Evolutionary conservation across 106 monocot genomes (phyloP), one percentile per base, ranked within the genome.

Genomic region (Allium fistulosum): DNA sequence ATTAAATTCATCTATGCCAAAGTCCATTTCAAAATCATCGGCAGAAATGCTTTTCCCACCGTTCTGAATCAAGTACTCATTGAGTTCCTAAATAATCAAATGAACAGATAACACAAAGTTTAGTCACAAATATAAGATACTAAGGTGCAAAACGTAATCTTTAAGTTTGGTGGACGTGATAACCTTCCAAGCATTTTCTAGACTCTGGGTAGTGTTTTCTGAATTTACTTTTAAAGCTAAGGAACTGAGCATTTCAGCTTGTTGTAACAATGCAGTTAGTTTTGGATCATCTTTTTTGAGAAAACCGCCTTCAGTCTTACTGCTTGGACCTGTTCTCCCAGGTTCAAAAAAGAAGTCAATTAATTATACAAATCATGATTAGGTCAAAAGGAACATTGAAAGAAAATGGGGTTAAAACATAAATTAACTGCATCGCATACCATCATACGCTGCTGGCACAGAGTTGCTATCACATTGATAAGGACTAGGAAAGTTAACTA

Each of bases 101-200:
- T 60, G 6, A 26, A 26, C 66, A 9, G 52, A 57, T 15, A 28
- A 8, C 26, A 66, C 13, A 0, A 13, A 17, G 6, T 18, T 8
- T 37, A 48, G 22, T 59, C 18, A 11, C 16, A 66, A 66, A 7
- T 7, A 18, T 66, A 26, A 27, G 22, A n/a, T 22, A 48, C 5
- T 37, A 5, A 37, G 37, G 37, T 37, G 37, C 5, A 2, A 37
- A 37, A 37, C 37, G 37, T 49, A 8, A 6, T 7, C 14, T 26
- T 52, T 51, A 11, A 26, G 51, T 16, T 26, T 64, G 64, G 7
- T 66, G 50, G 10, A 22, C 26, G 17, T 58, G 14, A 70, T 17
- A 49, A 96, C 96, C 96, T 96, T 88, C 96, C 91, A 92, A 62
- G 96, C 91, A 74, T 86, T 77, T 11, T 96, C 91, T 27, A 84